Evolutionary conservation across 768 basidiomycete species (phyloP).

Genomic region (Krasilnikovozyma curviuscula): DNA sequence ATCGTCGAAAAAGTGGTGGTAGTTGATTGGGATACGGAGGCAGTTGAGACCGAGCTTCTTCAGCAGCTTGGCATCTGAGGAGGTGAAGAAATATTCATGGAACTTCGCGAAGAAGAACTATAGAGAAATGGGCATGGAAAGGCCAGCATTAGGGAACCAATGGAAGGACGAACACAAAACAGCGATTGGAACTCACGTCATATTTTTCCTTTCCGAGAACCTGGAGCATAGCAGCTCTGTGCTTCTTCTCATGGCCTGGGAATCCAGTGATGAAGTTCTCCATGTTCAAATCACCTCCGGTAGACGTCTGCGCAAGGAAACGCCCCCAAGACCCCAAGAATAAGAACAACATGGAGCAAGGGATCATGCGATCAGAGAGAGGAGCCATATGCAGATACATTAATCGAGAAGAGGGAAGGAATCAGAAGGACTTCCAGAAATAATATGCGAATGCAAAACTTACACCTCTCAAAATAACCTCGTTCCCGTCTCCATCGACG

Average conservation of each 20-base stretch:
- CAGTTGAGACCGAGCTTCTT: conserved; percentile 48
- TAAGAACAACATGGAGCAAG: too few species aligned
- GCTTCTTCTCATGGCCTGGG: conserved; percentile 63
- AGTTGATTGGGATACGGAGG: conserved; percentile 56
- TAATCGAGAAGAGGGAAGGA: too few species aligned
- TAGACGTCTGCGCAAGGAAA: too few species aligned
- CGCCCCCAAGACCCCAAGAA: too few species aligned
- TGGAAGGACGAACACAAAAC: not conserved
- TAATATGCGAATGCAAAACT: too few species aligned
- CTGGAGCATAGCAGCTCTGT: conserved; percentile 47
- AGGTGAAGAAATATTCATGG: conserved; percentile 48
- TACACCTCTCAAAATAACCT: too few species aligned
- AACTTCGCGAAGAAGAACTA: conserved; percentile 75
- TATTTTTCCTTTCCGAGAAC: conserved; percentile 40
- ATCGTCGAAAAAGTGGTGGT: conserved; percentile 48
- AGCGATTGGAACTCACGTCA: not conserved
- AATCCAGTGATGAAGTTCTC: conserved; percentile 34
- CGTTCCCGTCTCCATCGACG: too few species aligned
- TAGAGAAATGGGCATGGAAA: too few species aligned
- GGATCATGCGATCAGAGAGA: too few species aligned
- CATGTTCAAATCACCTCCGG: conserved; percentile 63
- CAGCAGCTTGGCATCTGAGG: conserved; percentile 44
- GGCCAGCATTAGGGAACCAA: conserved; percentile 45
- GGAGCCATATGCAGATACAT: too few species aligned
- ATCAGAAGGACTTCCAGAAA: too few species aligned